These are phyloP conservation scores for Aeminium ludgeri DNA, from an alignment of 495 filamentous ascomycete genomes.

Conservation along the genomic window DNA sequence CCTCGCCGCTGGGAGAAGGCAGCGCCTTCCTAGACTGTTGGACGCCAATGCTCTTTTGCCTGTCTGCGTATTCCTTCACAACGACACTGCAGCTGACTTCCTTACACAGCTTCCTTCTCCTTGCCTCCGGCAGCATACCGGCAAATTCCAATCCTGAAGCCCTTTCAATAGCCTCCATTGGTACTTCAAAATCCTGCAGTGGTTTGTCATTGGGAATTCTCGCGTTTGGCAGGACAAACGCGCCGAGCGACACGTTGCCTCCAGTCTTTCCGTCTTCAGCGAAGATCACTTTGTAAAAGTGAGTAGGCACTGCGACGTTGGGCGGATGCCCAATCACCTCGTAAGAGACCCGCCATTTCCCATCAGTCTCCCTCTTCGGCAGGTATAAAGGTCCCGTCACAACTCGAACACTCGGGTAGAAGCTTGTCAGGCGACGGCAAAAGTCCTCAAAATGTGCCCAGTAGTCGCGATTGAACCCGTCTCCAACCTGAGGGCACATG, in stretches of 20 bases:
- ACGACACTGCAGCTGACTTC: slow-evolving; percentile 67
- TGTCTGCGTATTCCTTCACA: slow-evolving; percentile 53
- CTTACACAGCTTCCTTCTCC: slow-evolving; percentile 66
- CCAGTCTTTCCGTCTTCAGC: slow-evolving; percentile 61
- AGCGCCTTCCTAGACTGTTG: slow-evolving; percentile 8
- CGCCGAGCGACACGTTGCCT: slow-evolving; percentile 73
- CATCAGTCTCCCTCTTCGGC: slow-evolving; percentile 61
- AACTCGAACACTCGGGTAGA: slow-evolving; percentile 77
- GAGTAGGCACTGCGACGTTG: slow-evolving; percentile 88
- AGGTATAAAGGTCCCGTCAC: slow-evolving; percentile 91
- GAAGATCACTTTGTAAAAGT: slow-evolving; percentile 98
- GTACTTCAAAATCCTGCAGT: slow-evolving; percentile 81
- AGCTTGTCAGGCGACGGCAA: slow-evolving; percentile 60
- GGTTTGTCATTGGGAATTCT: slow-evolving; percentile 73
- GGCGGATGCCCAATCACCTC: slow-evolving; percentile 94
- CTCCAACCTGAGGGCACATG: slow-evolving; percentile 95
- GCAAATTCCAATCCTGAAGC: slow-evolving; percentile 87
- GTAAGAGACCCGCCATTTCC: slow-evolving; percentile 88
- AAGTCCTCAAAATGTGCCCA: slow-evolving; percentile 99
- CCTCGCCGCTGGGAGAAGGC: too few relatives aligned
- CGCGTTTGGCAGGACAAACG: slow-evolving; percentile 91
- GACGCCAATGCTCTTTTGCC: slow-evolving; percentile 33
- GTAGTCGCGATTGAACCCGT: slow-evolving; percentile 96
- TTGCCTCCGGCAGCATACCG: slow-evolving; percentile 48
- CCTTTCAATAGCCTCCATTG: slow-evolving; percentile 77